Conservation (phyloP, 805 yeast genomes). For the Cyberlindnera veronae region DNA sequence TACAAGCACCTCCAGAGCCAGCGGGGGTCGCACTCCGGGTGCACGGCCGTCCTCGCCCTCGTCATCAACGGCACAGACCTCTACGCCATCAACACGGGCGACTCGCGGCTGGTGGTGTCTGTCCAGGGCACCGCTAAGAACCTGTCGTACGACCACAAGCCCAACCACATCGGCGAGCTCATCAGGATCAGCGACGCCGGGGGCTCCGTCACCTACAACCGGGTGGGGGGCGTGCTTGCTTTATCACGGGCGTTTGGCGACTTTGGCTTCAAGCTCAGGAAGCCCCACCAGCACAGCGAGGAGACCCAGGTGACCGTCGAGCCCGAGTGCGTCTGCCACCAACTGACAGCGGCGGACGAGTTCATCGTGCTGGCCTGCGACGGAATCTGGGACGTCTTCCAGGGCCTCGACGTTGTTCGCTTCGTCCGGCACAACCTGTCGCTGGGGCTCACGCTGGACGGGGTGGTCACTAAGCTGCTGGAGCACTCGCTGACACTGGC, state of each 20-base stretch:
- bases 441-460: conserved; percentile 54
- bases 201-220: conserved; percentile 86
- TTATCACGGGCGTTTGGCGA: conserved; percentile 88
- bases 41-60: conserved; percentile 48
- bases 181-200: conserved; percentile 91
- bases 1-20: conserved; percentile 30
- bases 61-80: conserved; percentile 43
- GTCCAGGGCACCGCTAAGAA: conserved; percentile 52
- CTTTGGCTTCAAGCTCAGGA: conserved; percentile 47
- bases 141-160: conserved; percentile 82
- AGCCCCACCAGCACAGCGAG: conserved; percentile 19
- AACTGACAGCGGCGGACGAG: conserved; percentile 48
- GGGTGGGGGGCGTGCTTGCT: conserved; percentile 95
- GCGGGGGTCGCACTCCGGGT: conserved; percentile 36
- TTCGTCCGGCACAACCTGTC: conserved; percentile 56
- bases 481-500: conserved; percentile 71
- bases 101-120: conserved; percentile 60
- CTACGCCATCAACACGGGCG: conserved; percentile 71
- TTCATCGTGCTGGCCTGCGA: conserved; percentile 76
- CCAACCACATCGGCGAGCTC: conserved; percentile 91
- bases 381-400: conserved; percentile 77
- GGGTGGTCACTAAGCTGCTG: conserved; percentile 54
- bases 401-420: conserved; percentile 50
- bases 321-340: conserved; percentile 68
- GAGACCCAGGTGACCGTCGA: conserved; percentile 78